A percentile compares a stretch with the other conserved stretches of the same genome.
These are phyloP conservation scores for Raphidocelis subcapitata DNA, from an alignment of 139 green algal species.

Conservation along the genomic window DNA sequence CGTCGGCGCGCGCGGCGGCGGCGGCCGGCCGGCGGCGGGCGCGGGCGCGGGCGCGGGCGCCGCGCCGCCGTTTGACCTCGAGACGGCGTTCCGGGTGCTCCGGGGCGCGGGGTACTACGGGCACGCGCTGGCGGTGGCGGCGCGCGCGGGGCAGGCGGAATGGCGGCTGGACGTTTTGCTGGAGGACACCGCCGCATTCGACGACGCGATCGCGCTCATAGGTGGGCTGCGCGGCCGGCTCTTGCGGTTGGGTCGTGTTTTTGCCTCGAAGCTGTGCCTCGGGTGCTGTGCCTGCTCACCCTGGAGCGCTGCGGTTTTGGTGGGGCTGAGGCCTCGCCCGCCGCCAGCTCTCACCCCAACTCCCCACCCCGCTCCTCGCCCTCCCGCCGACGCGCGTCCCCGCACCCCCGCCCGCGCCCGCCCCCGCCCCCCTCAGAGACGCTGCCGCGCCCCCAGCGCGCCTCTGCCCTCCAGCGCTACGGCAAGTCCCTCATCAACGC, in stretches of 20 bases:
- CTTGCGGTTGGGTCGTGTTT: too few species aligned
- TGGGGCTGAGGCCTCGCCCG: too few species aligned
- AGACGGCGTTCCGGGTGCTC: constrained; percentile 86
- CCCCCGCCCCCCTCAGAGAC: constrained; percentile 21
- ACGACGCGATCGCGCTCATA: constrained; percentile 80
- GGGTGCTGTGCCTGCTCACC: too few species aligned
- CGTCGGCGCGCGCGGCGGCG: background rate
- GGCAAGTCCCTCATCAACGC: constrained; percentile 69
- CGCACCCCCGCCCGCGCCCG: too few species aligned
- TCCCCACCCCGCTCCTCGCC: too few species aligned
- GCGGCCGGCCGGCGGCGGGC: background rate
- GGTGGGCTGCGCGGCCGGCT: constrained; percentile 43
- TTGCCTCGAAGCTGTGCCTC: too few species aligned
- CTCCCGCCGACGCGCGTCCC: too few species aligned
- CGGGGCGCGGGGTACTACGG: constrained; percentile 81
- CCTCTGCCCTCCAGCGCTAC: constrained; percentile 45
- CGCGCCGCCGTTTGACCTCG: constrained; percentile 82
- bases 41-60: constrained; percentile 10
- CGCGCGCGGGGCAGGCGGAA: constrained; percentile 53
- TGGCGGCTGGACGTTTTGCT: constrained; percentile 87
- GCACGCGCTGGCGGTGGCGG: constrained; percentile 86
- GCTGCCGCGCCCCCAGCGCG: constrained; percentile 25
- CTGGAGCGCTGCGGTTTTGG: too few species aligned
- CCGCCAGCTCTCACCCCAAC: too few species aligned
- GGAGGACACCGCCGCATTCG: constrained; percentile 76